Conservation (phyloP, 306 rosid species). For the Urtica urens region DNA sequence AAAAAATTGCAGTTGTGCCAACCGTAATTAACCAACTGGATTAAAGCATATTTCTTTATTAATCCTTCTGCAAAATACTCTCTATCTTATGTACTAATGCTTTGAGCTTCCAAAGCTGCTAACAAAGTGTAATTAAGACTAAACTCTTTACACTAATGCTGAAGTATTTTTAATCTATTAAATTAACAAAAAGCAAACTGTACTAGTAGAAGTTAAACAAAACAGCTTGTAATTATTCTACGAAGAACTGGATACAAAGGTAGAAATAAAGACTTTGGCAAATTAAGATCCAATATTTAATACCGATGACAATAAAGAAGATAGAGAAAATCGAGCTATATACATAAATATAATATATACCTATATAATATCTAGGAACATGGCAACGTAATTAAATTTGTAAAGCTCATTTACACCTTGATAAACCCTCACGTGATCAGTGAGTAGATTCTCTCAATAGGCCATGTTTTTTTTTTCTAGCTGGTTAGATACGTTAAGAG, state of each 20-base stretch:
- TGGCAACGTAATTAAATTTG: constrained; percentile 1
- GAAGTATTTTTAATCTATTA: not conserved
- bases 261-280: too few species aligned
- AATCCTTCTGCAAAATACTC: constrained; percentile 17
- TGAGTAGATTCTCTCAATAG: constrained; percentile 15
- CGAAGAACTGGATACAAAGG: constrained; percentile 1
- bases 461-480: not conserved
- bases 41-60: constrained; percentile 15
- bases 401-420: constrained; percentile 13
- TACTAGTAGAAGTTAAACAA: not conserved
- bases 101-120: constrained; percentile 17
- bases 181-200: not conserved
- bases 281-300: too few species aligned
- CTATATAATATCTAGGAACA: too few species aligned
- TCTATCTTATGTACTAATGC: constrained; percentile 5
- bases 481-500: too few species aligned
- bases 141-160: not conserved
- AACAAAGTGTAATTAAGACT: constrained; percentile 2
- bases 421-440: constrained; percentile 16
- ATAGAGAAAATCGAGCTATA: too few species aligned
- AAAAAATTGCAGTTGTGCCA: constrained; percentile 41
- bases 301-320: too few species aligned
- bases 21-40: constrained; percentile 24
- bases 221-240: not conserved
- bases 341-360: too few species aligned